Conservation (phyloP, 176 grass and related monocot genomes). For the Oryza longistaminata region DNA sequence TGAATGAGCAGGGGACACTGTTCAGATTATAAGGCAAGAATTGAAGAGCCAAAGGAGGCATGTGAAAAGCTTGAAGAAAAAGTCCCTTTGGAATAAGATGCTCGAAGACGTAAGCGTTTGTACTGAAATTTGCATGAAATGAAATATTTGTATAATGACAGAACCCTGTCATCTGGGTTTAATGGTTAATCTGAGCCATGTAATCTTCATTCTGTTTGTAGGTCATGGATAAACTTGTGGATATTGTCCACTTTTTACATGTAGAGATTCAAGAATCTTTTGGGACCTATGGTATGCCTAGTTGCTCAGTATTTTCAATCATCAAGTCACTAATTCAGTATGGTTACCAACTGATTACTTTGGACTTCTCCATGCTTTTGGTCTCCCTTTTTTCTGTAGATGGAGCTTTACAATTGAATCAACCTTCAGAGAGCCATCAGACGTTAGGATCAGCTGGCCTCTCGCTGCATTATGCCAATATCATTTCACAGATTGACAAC, state of each 20-base stretch:
- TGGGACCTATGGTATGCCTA: slow-evolving; percentile 69
- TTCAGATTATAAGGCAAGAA: slow-evolving; percentile 76
- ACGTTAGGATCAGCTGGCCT: slow-evolving; percentile 83
- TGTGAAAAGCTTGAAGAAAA: slow-evolving; percentile 73
- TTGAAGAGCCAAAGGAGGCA: slow-evolving; percentile 72
- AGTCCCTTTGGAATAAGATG: slow-evolving; percentile 69
- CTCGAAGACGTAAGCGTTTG: slow-evolving; percentile 56
- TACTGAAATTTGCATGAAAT: not conserved
- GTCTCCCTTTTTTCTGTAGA: slow-evolving; percentile 24
- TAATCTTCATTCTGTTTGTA: slow-evolving; percentile 28
- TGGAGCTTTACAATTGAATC: slow-evolving; percentile 28
- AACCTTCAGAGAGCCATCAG: slow-evolving; percentile 40
- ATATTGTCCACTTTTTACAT: slow-evolving; percentile 90
- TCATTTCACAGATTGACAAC: slow-evolving; percentile 90
- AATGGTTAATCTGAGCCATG: slow-evolving; percentile 11
- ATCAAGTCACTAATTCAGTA: not conserved
- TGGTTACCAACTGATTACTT: slow-evolving; percentile 2
- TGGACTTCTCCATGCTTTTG: not conserved
- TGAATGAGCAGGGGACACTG: slow-evolving; percentile 55
- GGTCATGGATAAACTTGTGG: slow-evolving; percentile 94
- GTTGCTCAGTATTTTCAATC: not conserved
- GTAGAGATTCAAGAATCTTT: slow-evolving; percentile 80
- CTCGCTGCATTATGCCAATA: slow-evolving; percentile 94
- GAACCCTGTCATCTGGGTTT: not conserved
- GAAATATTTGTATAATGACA: not conserved